Evolutionary conservation across 2,329 filamentous ascomycete species (phyloP).

Genomic region (Monilinia vaccinii-corymbosi): DNA sequence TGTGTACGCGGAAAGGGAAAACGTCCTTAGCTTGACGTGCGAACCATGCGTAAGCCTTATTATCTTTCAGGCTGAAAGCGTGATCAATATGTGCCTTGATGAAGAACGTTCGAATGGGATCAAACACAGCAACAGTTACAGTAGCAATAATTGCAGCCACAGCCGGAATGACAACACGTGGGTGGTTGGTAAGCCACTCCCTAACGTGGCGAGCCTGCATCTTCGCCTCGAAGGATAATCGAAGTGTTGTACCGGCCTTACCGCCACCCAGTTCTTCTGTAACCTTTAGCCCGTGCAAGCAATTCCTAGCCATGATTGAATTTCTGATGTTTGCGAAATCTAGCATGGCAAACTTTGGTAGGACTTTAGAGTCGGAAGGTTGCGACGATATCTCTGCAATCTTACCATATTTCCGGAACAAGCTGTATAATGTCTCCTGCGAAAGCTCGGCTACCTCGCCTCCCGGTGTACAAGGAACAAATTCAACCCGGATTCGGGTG

Average conservation of each 20-base stretch:
- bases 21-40: conserved; percentile 61
- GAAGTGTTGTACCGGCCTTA: conserved; percentile 64
- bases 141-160: conserved; percentile 73
- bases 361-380: conserved; percentile 73
- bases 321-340: conserved; percentile 57
- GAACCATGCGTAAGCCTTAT: conserved; percentile 70
- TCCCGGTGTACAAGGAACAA: conserved; percentile 65
- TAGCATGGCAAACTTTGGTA: conserved; percentile 71
- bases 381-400: conserved; percentile 77
- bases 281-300: conserved; percentile 76
- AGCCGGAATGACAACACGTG: conserved; percentile 72
- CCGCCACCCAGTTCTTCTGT: conserved; percentile 62
- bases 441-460: conserved; percentile 66
- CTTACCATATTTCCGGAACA: conserved; percentile 87
- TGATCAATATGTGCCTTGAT: conserved; percentile 80
- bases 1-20: conserved; percentile 48
- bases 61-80: conserved; percentile 65
- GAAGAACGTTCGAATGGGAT: conserved; percentile 89
- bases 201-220: conserved; percentile 70
- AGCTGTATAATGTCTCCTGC: conserved; percentile 76
- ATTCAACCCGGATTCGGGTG: conserved; percentile 70
- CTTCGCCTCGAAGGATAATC: conserved; percentile 74
- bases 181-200: conserved; percentile 77
- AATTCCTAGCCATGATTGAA: conserved; percentile 36
- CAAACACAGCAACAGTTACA: conserved; percentile 80